Conservation (phyloP, 306 rosid genomes). For the Lathyrus oleraceus region DNA sequence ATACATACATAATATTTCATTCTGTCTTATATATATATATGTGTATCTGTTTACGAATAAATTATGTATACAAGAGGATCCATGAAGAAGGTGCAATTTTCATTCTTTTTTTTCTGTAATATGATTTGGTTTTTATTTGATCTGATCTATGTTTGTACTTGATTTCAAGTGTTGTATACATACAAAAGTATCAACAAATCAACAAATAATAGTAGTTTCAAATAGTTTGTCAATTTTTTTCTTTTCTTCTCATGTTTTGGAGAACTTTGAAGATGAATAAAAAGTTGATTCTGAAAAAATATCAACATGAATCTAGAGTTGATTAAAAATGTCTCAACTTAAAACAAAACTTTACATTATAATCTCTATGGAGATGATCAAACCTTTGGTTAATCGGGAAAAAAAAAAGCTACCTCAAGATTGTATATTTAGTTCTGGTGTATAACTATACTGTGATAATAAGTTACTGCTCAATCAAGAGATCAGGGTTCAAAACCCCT, state of each 20-base stretch:
- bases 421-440: background rate
- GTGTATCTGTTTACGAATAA: background rate
- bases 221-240: background rate
- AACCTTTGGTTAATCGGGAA: background rate
- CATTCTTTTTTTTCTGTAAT: background rate
- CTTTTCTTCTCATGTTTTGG: background rate
- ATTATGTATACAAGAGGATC: background rate
- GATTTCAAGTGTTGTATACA: background rate
- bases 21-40: slow-evolving; percentile 9
- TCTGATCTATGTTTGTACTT: slow-evolving; percentile 1
- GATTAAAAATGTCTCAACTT: background rate
- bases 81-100: background rate
- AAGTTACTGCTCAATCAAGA: slow-evolving; percentile 6
- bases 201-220: background rate
- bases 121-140: background rate
- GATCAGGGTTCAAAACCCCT: slow-evolving; percentile 17
- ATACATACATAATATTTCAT: slow-evolving; percentile 17
- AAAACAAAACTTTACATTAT: background rate
- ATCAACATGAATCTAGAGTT: background rate
- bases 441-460: background rate
- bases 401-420: background rate
- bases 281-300: background rate
- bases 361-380: background rate
- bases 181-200: background rate
- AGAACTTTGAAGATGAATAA: too few species aligned